Percentiles rank a stretch among this genome's conserved stretches.
Evolutionary conservation across 2,329 filamentous ascomycete species (phyloP).

Genomic region (Plectosphaerella cucumerina): DNA sequence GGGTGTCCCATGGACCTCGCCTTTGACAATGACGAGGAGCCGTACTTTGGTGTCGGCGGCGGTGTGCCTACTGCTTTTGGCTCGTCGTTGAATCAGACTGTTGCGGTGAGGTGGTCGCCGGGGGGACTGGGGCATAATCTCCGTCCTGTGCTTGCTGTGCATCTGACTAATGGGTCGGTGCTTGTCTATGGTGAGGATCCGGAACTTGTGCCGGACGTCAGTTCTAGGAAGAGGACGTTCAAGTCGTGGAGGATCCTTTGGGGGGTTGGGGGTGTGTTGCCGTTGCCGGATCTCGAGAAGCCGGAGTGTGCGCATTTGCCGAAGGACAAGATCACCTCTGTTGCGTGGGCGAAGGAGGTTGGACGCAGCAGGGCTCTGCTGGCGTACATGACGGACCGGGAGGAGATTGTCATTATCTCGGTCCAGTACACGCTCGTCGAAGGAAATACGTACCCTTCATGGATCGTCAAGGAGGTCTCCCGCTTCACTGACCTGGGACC

Average conservation of each 20-base stretch:
- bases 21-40: constrained; percentile 16
- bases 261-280: constrained; percentile 48
- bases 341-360: constrained; percentile 48
- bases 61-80: constrained; percentile 44
- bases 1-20: constrained; percentile 18
- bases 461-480: constrained; percentile 46
- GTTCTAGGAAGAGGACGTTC: constrained; percentile 33
- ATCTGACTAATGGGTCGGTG: constrained; percentile 46
- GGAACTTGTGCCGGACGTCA: constrained; percentile 16
- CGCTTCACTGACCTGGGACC: constrained; percentile 44
- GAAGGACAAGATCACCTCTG: constrained; percentile 36
- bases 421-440: constrained; percentile 32
- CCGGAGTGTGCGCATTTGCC: constrained; percentile 16
- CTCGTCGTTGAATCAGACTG: constrained; percentile 49
- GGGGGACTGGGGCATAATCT: constrained; percentile 50
- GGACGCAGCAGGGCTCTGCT: constrained; percentile 38
- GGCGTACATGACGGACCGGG: constrained; percentile 46
- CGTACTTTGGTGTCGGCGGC: constrained; percentile 38
- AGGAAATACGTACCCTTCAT: constrained; percentile 22
- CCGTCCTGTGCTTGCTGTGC: constrained; percentile 45
- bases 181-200: constrained; percentile 45
- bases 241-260: constrained; percentile 51
- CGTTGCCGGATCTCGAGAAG: constrained; percentile 38
- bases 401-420: constrained; percentile 46
- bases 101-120: constrained; percentile 54